These are phyloP conservation scores for Aspergillus chevalieri DNA, from an alignment of 2,329 filamentous ascomycete species.

Conservation along the genomic window DNA sequence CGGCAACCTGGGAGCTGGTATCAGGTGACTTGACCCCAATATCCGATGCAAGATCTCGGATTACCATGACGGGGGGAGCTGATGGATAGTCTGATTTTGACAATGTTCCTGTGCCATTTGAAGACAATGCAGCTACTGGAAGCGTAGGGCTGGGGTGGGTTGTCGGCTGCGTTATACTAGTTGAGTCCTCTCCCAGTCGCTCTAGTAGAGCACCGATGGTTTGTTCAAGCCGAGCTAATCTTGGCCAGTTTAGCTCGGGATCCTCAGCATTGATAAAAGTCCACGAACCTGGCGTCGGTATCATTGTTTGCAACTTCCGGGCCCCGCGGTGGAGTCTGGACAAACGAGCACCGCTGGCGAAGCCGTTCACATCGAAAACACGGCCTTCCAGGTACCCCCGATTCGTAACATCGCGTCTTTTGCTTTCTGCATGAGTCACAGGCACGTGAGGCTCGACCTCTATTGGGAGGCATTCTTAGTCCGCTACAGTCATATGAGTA, in stretches of 20 bases:
- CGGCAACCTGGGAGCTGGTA: conserved; percentile 4
- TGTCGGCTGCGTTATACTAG: background rate
- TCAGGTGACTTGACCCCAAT: conserved; percentile 2
- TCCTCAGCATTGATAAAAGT: background rate
- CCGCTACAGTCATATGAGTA: background rate
- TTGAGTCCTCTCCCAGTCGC: background rate
- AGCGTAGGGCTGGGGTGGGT: background rate
- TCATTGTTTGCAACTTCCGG: background rate
- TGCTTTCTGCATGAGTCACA: conserved; percentile 35
- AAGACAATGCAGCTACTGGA: background rate
- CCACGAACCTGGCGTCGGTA: background rate
- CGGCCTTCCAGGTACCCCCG: conserved; percentile 19
- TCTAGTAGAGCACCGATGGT: background rate
- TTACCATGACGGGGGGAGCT: conserved; percentile 3
- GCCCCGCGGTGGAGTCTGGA: background rate
- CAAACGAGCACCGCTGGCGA: conserved; percentile 30
- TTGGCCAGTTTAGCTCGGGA: background rate
- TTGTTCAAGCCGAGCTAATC: background rate
- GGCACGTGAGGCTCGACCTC: conserved; percentile 26
- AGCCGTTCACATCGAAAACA: conserved; percentile 36
- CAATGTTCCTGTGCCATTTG: background rate
- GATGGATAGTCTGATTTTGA: background rate
- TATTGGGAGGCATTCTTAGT: conserved; percentile 4
- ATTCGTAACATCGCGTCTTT: conserved; percentile 39
- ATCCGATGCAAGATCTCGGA: conserved; percentile 5